Conservation (phyloP, 306 rosid species). For the Ochetophila trinervis region DNA sequence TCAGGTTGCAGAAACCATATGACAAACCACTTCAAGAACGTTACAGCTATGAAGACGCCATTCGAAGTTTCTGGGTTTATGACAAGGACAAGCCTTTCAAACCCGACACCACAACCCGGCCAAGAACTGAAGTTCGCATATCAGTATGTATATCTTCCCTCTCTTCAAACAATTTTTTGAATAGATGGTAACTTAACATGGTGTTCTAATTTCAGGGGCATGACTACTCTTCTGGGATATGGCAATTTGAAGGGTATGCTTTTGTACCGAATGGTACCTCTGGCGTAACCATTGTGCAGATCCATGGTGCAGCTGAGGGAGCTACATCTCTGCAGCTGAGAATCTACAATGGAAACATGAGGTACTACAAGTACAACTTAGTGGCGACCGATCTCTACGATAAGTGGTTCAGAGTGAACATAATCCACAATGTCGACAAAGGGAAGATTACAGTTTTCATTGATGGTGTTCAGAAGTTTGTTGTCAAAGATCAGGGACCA, state of each 20-base stretch:
- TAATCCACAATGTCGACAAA: constrained; percentile 30
- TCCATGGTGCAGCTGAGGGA: constrained; percentile 31
- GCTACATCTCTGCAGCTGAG: constrained; percentile 26
- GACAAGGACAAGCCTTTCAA: constrained; percentile 20
- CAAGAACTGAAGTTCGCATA: constrained; percentile 22
- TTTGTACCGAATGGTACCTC: constrained; percentile 19
- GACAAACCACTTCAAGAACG: not conserved
- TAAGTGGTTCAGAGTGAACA: constrained; percentile 35
- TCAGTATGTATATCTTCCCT: not conserved
- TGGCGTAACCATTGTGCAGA: constrained; percentile 23
- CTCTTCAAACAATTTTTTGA: not conserved
- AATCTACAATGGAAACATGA: constrained; percentile 26
- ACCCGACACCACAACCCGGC: constrained; percentile 17
- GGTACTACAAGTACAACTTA: constrained; percentile 15
- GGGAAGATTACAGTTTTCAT: constrained; percentile 27
- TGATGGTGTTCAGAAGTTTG: constrained; percentile 25
- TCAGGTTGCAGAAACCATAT: constrained; percentile 20
- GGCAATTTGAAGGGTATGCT: constrained; percentile 34
- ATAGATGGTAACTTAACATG: not conserved
- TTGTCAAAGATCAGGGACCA: constrained; percentile 27
- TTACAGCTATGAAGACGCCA: constrained; percentile 1
- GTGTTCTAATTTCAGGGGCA: constrained; percentile 15
- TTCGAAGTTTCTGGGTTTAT: constrained; percentile 20
- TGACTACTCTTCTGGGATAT: constrained; percentile 28
- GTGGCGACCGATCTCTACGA: constrained; percentile 29